A percentile compares a stretch with the other conserved stretches of the same genome.
These are phyloP conservation scores for Dunaliella sp. DNA, from an alignment of 139 green algal species.

Conservation along the genomic window DNA sequence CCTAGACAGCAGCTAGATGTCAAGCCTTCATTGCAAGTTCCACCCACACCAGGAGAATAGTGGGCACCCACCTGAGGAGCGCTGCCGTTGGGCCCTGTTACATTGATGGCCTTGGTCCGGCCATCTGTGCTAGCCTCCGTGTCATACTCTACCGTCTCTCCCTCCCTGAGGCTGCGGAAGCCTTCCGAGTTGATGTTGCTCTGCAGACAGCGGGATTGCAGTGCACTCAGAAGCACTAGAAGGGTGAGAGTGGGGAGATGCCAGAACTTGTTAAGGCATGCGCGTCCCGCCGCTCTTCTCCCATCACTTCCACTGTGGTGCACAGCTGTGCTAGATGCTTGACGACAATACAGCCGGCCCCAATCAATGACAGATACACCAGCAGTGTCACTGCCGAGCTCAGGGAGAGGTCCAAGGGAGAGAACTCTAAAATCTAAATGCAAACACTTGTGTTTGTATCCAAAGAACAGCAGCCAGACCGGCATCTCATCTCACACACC, in stretches of 20 bases:
- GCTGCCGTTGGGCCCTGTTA: slow-evolving; percentile 80
- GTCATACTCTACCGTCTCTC: slow-evolving; percentile 89
- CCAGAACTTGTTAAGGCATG: slow-evolving; percentile 1
- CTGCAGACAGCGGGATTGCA: slow-evolving; percentile 44
- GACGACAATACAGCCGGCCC: slow-evolving; percentile 13
- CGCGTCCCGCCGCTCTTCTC: too few species aligned
- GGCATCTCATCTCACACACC: too few species aligned
- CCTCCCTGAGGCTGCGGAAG: slow-evolving; percentile 88
- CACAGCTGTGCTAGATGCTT: background rate
- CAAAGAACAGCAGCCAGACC: too few species aligned
- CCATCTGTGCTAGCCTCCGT: slow-evolving; percentile 83
- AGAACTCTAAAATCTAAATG: too few species aligned
- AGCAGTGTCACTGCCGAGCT: background rate
- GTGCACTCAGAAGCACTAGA: background rate
- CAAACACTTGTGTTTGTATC: too few species aligned
- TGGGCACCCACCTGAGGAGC: slow-evolving; percentile 59
- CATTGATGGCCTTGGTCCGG: slow-evolving; percentile 86
- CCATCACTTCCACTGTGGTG: too few species aligned
- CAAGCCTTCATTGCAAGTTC: background rate
- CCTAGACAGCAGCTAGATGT: background rate
- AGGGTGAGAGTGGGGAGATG: background rate
- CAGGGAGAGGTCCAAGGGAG: too few species aligned
- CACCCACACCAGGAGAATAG: background rate
- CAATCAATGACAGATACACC: background rate
- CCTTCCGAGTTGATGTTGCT: slow-evolving; percentile 89